Base-by-base conservation (phyloP, 169 alveolate genomes). In the Plasmodium knowlesi region DNA sequence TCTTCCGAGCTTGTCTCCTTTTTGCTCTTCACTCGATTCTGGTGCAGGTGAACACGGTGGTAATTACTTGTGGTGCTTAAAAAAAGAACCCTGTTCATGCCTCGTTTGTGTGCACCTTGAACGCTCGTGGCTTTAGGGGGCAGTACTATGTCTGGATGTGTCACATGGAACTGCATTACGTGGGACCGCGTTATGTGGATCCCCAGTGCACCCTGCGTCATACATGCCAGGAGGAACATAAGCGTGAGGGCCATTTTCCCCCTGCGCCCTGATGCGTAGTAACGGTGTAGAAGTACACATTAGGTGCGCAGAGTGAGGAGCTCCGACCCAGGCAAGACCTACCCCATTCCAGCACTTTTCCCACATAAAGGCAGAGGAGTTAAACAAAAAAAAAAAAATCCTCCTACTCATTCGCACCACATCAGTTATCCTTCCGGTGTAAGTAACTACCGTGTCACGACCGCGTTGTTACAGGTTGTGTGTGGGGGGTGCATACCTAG, bases 181-280 rank as follows among this genome's bases (percentile, higher is more conserved):
- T 41, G 4, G 34, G 19, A 2, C 28, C 14, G 37, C 54, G 28
- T 0, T 43, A 79, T 12, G 25, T 41, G 16, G n/a, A 79, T 79
- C 25, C 84, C 46, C 70, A 37, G 57, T 19, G 32, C 4, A n/a
- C 25, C 32, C 50, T 43, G 25, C 54, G 73, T 41, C 54, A 79
- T 16, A 30, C 84, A 41, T 79, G 4, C 32, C 61, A n/a, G n/a
- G 5, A 79, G 28, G 37, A 79, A 73, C 39, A 79, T 14, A 41
- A 22, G 43, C 70, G 28, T 79, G 57, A 79, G 34, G 84, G 14
- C 34, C 84, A 79, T 79, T 79, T 79, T 79, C 72, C 32, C 57
- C 30, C 43, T 12, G 28, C 72, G 16, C 70, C 70, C 34, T 22
- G 50, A 30, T 54, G 70, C 50, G 32, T 39, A 5, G 57, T 12